phyloP scores from a whole-genome alignment of 139 green algal genomes.

The Coccomyxa sp. region DNA sequence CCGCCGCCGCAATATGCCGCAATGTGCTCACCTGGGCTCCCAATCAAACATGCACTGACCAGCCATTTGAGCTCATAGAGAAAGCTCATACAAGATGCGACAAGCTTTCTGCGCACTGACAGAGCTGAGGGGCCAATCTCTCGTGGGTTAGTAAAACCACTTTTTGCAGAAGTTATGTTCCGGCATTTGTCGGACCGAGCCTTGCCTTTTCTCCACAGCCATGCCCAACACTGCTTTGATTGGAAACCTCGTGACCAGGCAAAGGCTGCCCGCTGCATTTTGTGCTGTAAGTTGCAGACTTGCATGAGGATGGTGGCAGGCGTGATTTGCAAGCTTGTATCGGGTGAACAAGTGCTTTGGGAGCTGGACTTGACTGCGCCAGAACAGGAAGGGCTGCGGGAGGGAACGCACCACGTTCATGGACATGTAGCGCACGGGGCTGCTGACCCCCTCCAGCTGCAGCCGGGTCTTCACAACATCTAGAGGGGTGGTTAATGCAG shows the following conservation, averaged over 20 bases:
- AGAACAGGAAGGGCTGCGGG: no score
- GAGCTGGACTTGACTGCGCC: not conserved
- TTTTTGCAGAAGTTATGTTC: no score
- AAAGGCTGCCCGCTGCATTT: no score
- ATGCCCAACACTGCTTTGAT: not conserved
- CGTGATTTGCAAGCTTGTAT: not conserved
- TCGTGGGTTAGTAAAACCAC: not conserved
- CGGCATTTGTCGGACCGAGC: not conserved
- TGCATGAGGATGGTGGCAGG: no score
- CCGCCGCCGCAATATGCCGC: constrained; percentile 66
- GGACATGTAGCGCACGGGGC: constrained; percentile 45
- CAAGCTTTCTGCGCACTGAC: not conserved
- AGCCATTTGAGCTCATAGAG: not conserved
- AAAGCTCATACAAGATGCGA: not conserved
- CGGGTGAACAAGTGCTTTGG: not conserved
- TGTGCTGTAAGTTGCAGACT: not conserved
- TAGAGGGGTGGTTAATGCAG: constrained; percentile 76
- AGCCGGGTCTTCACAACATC: constrained; percentile 93
- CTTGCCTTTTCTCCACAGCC: not conserved
- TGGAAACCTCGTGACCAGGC: not conserved
- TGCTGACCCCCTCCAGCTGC: constrained; percentile 75
- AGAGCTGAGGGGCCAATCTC: not conserved
- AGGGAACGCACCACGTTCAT: constrained; percentile 45
- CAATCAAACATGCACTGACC: not conserved
- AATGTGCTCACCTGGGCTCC: constrained; percentile 53